Base-by-base conservation (phyloP, 2,329 filamentous ascomycete genomes). In the Zymoseptoria brevis region DNA sequence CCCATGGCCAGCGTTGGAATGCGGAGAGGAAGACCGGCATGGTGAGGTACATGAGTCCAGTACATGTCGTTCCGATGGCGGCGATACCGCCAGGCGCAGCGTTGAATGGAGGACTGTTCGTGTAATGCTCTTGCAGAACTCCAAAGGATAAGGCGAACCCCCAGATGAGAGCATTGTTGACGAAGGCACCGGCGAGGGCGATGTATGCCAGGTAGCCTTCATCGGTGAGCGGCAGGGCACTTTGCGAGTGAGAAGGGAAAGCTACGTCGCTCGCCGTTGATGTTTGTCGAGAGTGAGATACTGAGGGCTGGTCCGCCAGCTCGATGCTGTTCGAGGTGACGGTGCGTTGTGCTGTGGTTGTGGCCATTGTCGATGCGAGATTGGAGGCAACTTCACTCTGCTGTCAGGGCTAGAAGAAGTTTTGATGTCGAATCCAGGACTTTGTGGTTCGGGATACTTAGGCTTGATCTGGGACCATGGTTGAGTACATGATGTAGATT, bases 161-260 rank as follows among this genome's bases (percentile, higher is more conserved):
- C 66, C 67, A 71, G 19, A 69, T 60, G 8, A 70, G 57, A 6
- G 61, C 66, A 41, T 71, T 67, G 35, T 64, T 59, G 11, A 68
- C 56, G 54, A 68, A 72, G 55, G 76, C 77, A 0, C 77, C 80
- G 13, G 75, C 73, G 4, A 83, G 69, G 62, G 81, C 80, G 13
- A 81, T 58, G 71, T 74, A 78, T 19, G 76, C 76, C 35, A 68
- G 58, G 57, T 68, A 71, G 4, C 76, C 76, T 56, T 71, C 58
- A 60, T 76, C 74, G 19, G 73, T 68, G 2, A 71, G 72, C n/a
- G 74, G 73, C 2, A 75, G 61, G 8, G 62, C 54, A 53, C n/a
- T 29, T 11, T 53, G 50, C 4, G 50, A 13, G 11, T 19, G 49
- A 8, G 35, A 41, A 13, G 35, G 16, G 3, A 41, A 5, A 13